Evolutionary conservation across 1,284 basidiomycete species (phyloP).

Genomic region (Rhodotorula sp.): DNA sequence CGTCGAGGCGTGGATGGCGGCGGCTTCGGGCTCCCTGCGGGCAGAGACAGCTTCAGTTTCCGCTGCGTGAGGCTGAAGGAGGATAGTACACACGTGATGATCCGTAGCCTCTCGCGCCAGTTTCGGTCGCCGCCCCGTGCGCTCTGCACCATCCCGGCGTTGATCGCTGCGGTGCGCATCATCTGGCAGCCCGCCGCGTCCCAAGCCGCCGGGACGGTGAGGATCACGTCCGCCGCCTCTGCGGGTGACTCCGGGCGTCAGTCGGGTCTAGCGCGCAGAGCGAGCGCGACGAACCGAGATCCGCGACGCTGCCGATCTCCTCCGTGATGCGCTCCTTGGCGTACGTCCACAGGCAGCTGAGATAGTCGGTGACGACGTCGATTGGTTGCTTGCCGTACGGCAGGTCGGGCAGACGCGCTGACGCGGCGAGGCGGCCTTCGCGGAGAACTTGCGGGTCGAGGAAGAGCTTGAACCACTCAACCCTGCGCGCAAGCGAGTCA

Average conservation of each 20-base stretch:
- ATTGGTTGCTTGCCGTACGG: constrained; percentile 72
- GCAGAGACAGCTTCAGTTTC: too few relatives aligned
- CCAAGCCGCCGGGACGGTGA: constrained; percentile 83
- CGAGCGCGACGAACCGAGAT: constrained; percentile 62
- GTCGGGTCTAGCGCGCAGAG: not conserved
- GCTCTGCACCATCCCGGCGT: constrained; percentile 71
- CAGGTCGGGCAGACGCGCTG: constrained; percentile 72
- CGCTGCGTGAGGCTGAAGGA: constrained; percentile 10
- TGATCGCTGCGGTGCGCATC: constrained; percentile 76
- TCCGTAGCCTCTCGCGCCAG: constrained; percentile 73
- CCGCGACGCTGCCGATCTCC: constrained; percentile 76
- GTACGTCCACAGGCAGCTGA: constrained; percentile 76
- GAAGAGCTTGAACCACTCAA: constrained; percentile 69
- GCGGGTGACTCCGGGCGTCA: not conserved
- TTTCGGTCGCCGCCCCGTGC: constrained; percentile 66
- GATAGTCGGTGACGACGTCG: constrained; percentile 74
- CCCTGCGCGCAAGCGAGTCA: not conserved
- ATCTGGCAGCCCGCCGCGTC: constrained; percentile 74
- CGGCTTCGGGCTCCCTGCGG: constrained; percentile 74
- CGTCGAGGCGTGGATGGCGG: constrained; percentile 77
- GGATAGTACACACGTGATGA: constrained; percentile 64
- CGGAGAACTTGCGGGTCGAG: constrained; percentile 70
- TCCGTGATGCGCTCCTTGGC: constrained; percentile 77
- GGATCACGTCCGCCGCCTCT: constrained; percentile 75
- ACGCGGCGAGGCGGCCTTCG: constrained; percentile 62